Evolutionary conservation across 73 alveolate species (phyloP), one percentile per base, ranked within the genome.

Genomic region (Paramecium tetraurelia): DNA sequence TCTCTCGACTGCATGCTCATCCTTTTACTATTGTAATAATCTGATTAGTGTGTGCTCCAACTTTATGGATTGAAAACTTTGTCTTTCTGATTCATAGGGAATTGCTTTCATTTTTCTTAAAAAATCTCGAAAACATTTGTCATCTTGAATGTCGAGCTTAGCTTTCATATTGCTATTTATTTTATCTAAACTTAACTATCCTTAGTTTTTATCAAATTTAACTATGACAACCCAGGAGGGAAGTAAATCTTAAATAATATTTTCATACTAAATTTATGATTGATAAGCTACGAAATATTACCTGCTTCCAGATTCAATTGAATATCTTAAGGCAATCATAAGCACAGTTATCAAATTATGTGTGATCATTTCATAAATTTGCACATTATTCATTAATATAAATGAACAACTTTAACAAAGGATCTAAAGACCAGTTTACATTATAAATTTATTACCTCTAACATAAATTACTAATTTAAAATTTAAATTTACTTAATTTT

Each of bases 221-320:
- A 75, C 57, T 3, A 75, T 38, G 5, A 75, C 68, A 14, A 75
- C 87, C 87, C 87, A 75, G 1, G 87, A 35, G 4, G 87, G 87
- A 8, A 75, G 69, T 14, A 75, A 16, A 38, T 75, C 87, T 41
- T 75, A 33, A 29, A 75, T 38, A 10, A 75, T 16, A 75, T 75
- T 75, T 22, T 75, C 87, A 75, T 75, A 75, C 6, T 75, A 41
- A 29, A 6, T 10, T 38, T 75, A 75, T 18, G 58, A 41, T 75
- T 41, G 33, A 75, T 20, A 7, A 14, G 87, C 87, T n/a, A 75
- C 20, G 40, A 75, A 75, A 75, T 75, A 75, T 14, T 75, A 11
- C 36, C 87, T 29, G 7, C 29, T 41, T 16, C 5, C 16, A 38
- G 35, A 38, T 38, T 75, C 87, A 36, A 35, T 29, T 0, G n/a